A percentile compares a stretch with the other conserved stretches of the same genome.
phyloP scores from a whole-genome alignment of 1,284 basidiomycete species.

The Paramarasmius palmivorus region DNA sequence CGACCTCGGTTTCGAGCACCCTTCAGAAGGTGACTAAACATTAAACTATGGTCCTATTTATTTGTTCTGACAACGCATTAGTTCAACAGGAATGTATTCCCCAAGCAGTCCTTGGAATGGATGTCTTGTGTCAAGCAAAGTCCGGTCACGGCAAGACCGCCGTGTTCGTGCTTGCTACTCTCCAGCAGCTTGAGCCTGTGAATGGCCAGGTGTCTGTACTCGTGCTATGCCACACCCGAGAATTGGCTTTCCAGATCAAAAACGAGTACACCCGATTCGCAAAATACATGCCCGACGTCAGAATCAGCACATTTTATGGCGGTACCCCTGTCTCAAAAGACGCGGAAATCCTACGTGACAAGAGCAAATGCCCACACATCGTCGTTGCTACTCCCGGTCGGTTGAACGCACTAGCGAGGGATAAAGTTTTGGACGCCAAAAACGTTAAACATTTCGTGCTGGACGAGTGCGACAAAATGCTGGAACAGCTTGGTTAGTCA shows the following conservation, averaged over 20 bases:
- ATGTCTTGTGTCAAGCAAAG: conserved; percentile 99
- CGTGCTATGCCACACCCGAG: conserved; percentile 98
- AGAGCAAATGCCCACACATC: conserved; percentile 97
- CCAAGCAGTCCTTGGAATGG: conserved; percentile 99
- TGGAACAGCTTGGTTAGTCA: conserved; percentile 99
- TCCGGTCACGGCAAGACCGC: conserved; percentile 99
- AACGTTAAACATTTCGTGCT: conserved; percentile 99
- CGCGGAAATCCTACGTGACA: conserved; percentile 92
- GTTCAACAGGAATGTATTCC: conserved; percentile 99
- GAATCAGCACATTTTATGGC: conserved; percentile 97
- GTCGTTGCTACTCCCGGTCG: conserved; percentile 98
- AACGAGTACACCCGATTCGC: conserved; percentile 99
- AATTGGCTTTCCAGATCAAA: conserved; percentile 99
- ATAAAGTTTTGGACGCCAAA: conserved; percentile 91
- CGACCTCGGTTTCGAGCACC: conserved; percentile 99
- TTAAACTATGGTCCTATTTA: conserved; percentile 2
- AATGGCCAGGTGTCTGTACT: conserved; percentile 98
- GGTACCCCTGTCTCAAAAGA: conserved; percentile 96
- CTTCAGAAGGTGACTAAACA: conserved; percentile 85
- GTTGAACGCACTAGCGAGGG: conserved; percentile 88
- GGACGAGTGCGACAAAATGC: conserved; percentile 99
- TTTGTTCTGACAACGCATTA: conserved; percentile 29
- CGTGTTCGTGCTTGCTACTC: conserved; percentile 96
- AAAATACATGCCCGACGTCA: conserved; percentile 99
- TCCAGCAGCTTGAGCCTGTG: conserved; percentile 98